Conservation (phyloP, 495 filamentous ascomycete genomes). For the Trichoderma gamsii region DNA sequence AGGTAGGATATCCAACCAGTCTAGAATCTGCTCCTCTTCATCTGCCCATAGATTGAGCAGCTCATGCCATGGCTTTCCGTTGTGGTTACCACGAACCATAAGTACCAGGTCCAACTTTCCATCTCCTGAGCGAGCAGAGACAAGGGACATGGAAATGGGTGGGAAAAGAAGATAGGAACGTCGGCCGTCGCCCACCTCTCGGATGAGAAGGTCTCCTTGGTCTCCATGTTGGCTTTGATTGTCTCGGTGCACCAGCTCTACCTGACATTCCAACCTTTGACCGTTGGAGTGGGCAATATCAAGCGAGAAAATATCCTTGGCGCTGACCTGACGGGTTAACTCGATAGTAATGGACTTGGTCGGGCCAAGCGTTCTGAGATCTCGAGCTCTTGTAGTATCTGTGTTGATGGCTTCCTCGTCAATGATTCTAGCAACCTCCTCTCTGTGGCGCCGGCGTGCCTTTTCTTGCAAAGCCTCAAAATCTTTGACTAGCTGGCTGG, state of each 20-base stretch:
- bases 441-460: conserved; percentile 69
- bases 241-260: conserved; percentile 85
- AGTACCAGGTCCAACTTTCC: conserved; percentile 63
- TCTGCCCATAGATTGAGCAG: conserved; percentile 63
- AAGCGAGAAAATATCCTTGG: conserved; percentile 83
- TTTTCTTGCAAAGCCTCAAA: conserved; percentile 71
- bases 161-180: conserved; percentile 86
- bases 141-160: conserved; percentile 58
- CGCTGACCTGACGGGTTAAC: conserved; percentile 66
- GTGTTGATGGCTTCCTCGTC: conserved; percentile 84
- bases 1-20: conserved; percentile 86
- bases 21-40: conserved; percentile 65
- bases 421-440: conserved; percentile 80
- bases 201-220: conserved; percentile 79
- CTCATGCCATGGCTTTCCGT: conserved; percentile 71
- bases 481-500: conserved; percentile 26
- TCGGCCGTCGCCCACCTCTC: conserved; percentile 68
- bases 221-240: conserved; percentile 48
- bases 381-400: conserved; percentile 70
- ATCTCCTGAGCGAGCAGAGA: conserved; percentile 79
- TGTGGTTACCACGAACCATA: conserved; percentile 69
- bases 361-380: conserved; percentile 67
- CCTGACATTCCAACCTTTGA: conserved; percentile 76
- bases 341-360: conserved; percentile 66
- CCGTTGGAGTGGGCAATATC: conserved; percentile 84